Conservation (phyloP, 495 filamentous ascomycete species). For the Penicillium robsamsonii region DNA sequence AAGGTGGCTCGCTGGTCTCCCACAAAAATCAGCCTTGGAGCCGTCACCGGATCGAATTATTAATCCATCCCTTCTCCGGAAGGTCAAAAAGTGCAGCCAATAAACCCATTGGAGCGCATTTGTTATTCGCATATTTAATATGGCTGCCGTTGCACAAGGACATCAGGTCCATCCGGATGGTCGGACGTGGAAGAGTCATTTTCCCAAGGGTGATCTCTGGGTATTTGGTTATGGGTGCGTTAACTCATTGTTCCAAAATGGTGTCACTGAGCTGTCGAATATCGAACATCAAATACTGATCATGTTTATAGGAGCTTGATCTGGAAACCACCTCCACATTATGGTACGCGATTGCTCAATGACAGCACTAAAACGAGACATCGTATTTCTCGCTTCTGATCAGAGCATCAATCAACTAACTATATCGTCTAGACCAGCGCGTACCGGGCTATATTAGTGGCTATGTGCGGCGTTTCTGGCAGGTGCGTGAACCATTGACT, state of each 20-base stretch:
- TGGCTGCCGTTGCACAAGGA: constrained; percentile 26
- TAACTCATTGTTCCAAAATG: neutral
- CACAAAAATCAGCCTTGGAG: neutral
- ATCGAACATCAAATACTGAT: neutral
- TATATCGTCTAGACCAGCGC: constrained; percentile 60
- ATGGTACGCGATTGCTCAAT: constrained; percentile 57
- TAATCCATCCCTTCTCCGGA: neutral
- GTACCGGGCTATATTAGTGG: constrained; percentile 89
- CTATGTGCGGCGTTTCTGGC: constrained; percentile 97
- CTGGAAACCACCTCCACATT: constrained; percentile 97
- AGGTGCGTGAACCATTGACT: constrained; percentile 49
- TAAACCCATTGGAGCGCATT: neutral
- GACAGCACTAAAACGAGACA: neutral
- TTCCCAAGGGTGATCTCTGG: constrained; percentile 68
- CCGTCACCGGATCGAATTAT: neutral
- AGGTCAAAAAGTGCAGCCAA: neutral
- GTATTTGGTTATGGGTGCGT: constrained; percentile 88
- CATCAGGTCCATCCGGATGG: constrained; percentile 32
- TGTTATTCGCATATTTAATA: neutral
- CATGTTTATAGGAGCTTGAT: constrained; percentile 74
- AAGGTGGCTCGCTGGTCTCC: neutral
- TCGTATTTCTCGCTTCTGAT: neutral
- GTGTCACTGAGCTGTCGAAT: neutral
- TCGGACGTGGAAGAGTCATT: constrained; percentile 44
- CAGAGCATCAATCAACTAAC: constrained; percentile 1